These are phyloP conservation scores for Dryadomyces quercus-mongolicae DNA, from an alignment of 2,329 filamentous ascomycete genomes.

Conservation along the genomic window DNA sequence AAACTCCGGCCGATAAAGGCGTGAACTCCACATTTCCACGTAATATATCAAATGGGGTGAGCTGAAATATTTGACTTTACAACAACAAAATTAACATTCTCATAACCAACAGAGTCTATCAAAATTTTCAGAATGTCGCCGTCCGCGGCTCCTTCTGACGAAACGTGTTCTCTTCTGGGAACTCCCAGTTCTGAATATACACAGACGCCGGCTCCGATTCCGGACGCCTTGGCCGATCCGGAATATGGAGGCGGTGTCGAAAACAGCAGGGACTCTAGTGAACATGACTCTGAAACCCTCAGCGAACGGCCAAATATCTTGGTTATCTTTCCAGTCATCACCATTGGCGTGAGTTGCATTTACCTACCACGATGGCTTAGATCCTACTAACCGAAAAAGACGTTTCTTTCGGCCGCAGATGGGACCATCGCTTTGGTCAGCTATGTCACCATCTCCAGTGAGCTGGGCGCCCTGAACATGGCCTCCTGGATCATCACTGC, in stretches of 20 bases:
- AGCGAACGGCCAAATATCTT: background rate
- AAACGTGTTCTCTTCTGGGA: background rate
- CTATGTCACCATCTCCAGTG: conserved; percentile 68
- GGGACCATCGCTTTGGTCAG: conserved; percentile 67
- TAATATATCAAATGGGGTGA: too few species aligned
- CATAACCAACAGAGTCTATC: too few species aligned
- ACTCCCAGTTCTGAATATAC: background rate
- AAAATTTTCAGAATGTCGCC: background rate
- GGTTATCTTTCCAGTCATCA: background rate
- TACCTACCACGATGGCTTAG: background rate
- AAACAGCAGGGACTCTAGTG: background rate
- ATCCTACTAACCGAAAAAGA: conserved; percentile 23
- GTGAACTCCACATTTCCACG: too few species aligned
- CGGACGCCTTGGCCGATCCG: background rate
- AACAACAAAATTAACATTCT: too few species aligned
- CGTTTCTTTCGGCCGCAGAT: conserved; percentile 62
- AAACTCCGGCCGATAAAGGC: too few species aligned
- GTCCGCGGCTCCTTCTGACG: background rate
- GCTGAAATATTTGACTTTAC: too few species aligned
- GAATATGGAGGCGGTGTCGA: background rate
- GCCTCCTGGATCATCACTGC: conserved; percentile 62
- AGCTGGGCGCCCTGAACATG: conserved; percentile 60
- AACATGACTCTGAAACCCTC: background rate
- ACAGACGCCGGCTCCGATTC: background rate
- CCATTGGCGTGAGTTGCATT: background rate